Base-by-base conservation (phyloP, 768 basidiomycete genomes). In the Kwoniella botswanensis region DNA sequence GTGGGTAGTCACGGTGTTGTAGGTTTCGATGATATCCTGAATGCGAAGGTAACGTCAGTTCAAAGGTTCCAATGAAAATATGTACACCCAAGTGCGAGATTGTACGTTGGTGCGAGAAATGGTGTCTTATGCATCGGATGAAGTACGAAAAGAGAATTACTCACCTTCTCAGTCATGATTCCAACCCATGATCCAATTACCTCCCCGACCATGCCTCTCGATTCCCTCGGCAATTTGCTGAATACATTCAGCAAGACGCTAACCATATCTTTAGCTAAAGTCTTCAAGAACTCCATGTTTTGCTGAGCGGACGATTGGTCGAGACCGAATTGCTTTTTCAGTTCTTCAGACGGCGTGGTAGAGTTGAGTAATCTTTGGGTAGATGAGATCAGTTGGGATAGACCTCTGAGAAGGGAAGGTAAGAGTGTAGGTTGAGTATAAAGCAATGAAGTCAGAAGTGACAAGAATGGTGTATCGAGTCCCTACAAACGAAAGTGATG, bases 241-340 rank as follows among this genome's bases (percentile, higher is more conserved):
- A 96, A 98, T n/a, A 99, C 91, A 81, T 99, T 99, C 86, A 98
- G 94, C 56, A 97, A 86, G 4, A 98, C 94, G 0, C 93, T 90
- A 43, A 98, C 88, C 91, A 97, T 95, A 78, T 93, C 97, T 81
- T 94, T 92, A 0, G 82, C 90, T 79, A 98, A 91, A 0, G 86
- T 87, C 53, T 88, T 88, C 65, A 98, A 86, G 83, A 92, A 91
- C 1, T 82, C 85, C 29, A 98, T 73, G 75, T 94, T 94, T 56
- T 85, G 85, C 42, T 84, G 76, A 2, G 92, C 93, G 77, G 89
- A 88, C 52, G 86, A 86, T 17, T 86, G 85, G 11, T 90, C 86
- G 54, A 92, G 85, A 11, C 85, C 85, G 65, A 87, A 86, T 24
- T 84, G 84, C 61, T 83, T 80, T 2, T 74, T 53, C 7, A 86